Conservation (phyloP, 768 basidiomycete species). For the Sarcodon sp. region DNA sequence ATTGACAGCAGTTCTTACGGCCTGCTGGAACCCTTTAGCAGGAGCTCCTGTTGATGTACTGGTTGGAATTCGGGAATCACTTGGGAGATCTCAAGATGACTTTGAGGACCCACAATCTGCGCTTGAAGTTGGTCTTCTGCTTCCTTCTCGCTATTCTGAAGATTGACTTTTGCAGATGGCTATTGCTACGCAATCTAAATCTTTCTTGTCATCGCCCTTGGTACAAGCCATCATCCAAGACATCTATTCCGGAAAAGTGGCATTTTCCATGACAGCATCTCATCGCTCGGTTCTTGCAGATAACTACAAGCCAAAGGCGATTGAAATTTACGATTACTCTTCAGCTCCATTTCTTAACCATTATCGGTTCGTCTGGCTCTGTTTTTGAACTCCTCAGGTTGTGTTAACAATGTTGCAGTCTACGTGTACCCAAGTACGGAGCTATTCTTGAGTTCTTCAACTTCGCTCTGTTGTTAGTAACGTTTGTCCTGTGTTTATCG, state of each 20-base stretch:
- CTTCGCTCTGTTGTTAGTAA: conserved; percentile 51
- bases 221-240: conserved; percentile 82
- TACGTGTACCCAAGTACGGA: conserved; percentile 76
- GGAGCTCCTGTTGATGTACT: conserved; percentile 60
- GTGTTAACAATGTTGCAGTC: conserved; percentile 20
- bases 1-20: conserved; percentile 68
- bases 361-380: conserved; percentile 39
- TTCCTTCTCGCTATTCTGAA: not conserved
- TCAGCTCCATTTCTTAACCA: conserved; percentile 72
- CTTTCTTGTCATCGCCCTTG: conserved; percentile 71
- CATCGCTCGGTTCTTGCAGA: conserved; percentile 76
- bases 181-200: conserved; percentile 74
- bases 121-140: conserved; percentile 54
- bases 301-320: conserved; percentile 73
- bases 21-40: conserved; percentile 74
- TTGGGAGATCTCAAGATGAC: conserved; percentile 48
- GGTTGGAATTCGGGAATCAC: conserved; percentile 44
- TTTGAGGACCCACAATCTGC: conserved; percentile 67
- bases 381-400: not conserved
- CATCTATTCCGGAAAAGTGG: conserved; percentile 71
- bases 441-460: conserved; percentile 70
- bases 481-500: conserved; percentile 64
- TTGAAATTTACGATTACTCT: conserved; percentile 58
- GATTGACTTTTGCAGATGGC: conserved; percentile 52
- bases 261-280: conserved; percentile 44